Base-by-base conservation (phyloP, 2,329 filamentous ascomycete species). In the Fusarium scirpi region DNA sequence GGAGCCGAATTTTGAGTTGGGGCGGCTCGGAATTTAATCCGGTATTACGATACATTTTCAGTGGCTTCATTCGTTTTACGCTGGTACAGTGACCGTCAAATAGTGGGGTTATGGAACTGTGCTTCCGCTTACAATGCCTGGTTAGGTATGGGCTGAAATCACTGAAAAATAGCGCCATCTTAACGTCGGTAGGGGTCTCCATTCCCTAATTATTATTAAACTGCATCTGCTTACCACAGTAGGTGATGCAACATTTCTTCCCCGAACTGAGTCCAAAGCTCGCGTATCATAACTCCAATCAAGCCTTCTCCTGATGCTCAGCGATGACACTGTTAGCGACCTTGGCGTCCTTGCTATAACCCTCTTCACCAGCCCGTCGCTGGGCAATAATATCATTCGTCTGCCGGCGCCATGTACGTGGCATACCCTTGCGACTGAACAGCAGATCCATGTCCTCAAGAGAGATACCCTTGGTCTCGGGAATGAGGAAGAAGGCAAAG, bases 401-500 rank as follows among this genome's bases (percentile, higher is more conserved):
- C 12, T 57, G 54, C 10, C 32, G 44, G 9, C 54, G 54, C 54
- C 54, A 57, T 24, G 54, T 57, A 5, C 54, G 44, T 4, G 54
- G 54, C 54, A 49, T 57, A 3, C 54, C 54, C 8, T 57, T 40
- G n/a, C 44, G 30, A 12, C 52, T 46, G 38, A 58, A 58, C 4
- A 58, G 18, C 5, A 58, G 12, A 34, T 58, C 56, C 56, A 58
- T 58, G 20, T 54, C 56, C 47, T 58, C 56, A 6, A 58, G 56
- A 8, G 56, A 58, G 18, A 34, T 58, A 27, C 47, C 56, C 13
- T 57, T 57, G 5, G 56, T 58, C 5, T 58, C 56, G 4, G 56
- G 56, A 11, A 58, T 22, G 9, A 58, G 56, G 13, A 58, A 58
- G 29, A 53, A 58, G 10, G 48, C 56, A 27, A 58, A 58, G 56